A percentile compares a stretch with the other conserved stretches of the same genome.
Evolutionary conservation across 768 basidiomycete genomes (phyloP).

Genomic region (Russula griseocarnosa): DNA sequence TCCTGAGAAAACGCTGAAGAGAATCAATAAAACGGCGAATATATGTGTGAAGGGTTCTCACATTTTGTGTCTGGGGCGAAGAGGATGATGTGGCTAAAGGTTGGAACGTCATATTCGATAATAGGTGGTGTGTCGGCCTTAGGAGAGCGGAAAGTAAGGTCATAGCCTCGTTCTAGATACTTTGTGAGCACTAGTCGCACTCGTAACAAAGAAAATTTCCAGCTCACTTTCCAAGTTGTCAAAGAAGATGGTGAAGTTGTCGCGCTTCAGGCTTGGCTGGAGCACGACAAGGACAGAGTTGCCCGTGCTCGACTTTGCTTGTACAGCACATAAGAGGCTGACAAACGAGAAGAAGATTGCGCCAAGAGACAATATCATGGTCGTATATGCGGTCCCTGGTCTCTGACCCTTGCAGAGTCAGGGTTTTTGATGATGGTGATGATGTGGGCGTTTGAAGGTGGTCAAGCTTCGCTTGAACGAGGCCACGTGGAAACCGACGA

Average conservation of each 20-base stretch:
- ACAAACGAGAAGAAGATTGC: conserved; percentile 34
- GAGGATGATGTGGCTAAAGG: conserved; percentile 82
- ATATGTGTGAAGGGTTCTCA: conserved; percentile 37
- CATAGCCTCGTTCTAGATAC: conserved; percentile 68
- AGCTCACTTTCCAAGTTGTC: conserved; percentile 63
- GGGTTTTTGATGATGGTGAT: background rate
- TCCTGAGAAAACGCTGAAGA: conserved; percentile 64
- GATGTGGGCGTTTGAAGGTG: background rate
- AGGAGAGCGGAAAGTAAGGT: conserved; percentile 81
- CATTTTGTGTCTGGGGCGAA: conserved; percentile 85
- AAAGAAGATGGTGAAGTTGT: conserved; percentile 81
- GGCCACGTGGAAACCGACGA: background rate
- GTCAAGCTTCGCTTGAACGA: background rate
- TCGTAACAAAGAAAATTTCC: background rate
- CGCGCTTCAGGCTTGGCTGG: conserved; percentile 62
- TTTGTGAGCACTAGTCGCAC: conserved; percentile 10
- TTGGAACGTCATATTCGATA: conserved; percentile 64
- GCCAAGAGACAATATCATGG: conserved; percentile 32
- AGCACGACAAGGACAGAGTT: conserved; percentile 81
- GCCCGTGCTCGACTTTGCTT: conserved; percentile 73
- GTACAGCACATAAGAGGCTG: conserved; percentile 30
- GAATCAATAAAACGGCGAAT: background rate
- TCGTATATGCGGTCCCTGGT: conserved; percentile 7
- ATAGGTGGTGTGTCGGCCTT: conserved; percentile 66
- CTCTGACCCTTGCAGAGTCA: conserved; percentile 6